A percentile compares a stretch with the other conserved stretches of the same genome.
Evolutionary conservation across 148 eudicot species (phyloP).

Genomic region (Rhododendron simsii): DNA sequence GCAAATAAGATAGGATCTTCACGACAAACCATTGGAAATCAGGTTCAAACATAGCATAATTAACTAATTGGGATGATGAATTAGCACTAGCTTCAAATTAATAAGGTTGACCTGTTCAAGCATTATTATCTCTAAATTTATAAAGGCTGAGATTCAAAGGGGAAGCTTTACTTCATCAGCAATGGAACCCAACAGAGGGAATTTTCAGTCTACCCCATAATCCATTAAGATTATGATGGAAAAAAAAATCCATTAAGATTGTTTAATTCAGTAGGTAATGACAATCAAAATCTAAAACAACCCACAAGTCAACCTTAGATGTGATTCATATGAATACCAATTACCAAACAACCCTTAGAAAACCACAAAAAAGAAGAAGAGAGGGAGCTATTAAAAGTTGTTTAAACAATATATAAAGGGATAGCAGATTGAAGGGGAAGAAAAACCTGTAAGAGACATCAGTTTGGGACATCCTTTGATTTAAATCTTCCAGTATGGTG

Average conservation of each 20-base stretch:
- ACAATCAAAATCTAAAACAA: background rate
- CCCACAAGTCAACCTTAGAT: background rate
- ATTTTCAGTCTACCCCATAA: background rate
- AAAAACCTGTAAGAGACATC: conserved; percentile 18
- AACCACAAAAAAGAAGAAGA: no score
- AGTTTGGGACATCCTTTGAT: conserved; percentile 13
- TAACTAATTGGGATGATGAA: background rate
- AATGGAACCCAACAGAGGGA: background rate
- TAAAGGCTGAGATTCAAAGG: background rate
- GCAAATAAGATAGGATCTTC: background rate
- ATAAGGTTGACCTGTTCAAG: background rate
- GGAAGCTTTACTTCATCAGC: background rate
- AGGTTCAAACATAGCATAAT: background rate
- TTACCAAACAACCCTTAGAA: background rate
- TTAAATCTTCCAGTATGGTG: background rate
- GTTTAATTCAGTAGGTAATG: background rate
- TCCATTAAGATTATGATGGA: background rate
- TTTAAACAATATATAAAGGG: no score
- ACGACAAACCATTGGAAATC: background rate
- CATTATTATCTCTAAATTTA: background rate
- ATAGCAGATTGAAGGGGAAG: background rate
- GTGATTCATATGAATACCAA: background rate
- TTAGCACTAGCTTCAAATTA: background rate
- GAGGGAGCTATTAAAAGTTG: background rate
- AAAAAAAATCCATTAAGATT: background rate